Percentiles rank a stretch among this genome's conserved stretches.
These are phyloP conservation scores for Fusarium fracticaudum DNA, from an alignment of 2,329 filamentous ascomycete genomes.

Conservation along the genomic window DNA sequence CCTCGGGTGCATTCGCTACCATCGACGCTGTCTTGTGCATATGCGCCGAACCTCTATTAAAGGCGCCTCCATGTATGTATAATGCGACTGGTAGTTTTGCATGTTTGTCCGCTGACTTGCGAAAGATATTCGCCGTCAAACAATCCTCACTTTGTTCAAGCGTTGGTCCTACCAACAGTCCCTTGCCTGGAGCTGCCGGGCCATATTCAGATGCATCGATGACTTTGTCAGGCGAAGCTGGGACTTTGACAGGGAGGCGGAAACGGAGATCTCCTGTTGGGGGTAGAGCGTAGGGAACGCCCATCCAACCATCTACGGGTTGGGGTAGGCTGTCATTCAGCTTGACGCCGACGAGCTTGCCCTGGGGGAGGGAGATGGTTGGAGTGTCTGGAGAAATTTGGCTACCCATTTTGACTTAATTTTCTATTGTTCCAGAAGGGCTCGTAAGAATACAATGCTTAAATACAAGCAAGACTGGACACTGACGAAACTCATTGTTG, in stretches of 20 bases:
- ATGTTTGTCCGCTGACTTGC: constrained; percentile 45
- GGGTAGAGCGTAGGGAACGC: constrained; percentile 59
- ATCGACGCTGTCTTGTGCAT: constrained; percentile 71
- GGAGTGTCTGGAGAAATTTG: constrained; percentile 12
- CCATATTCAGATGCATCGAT: constrained; percentile 53
- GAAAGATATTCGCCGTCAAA: constrained; percentile 63
- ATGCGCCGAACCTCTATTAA: constrained; percentile 57
- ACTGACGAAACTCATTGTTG: not conserved
- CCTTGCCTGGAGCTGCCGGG: constrained; percentile 39
- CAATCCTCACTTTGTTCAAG: constrained; percentile 60
- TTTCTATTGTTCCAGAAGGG: not conserved
- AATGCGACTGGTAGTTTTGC: constrained; percentile 57
- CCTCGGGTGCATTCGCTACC: constrained; percentile 61
- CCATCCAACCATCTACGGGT: constrained; percentile 54
- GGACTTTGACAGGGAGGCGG: constrained; percentile 46
- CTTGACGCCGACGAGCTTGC: constrained; percentile 34
- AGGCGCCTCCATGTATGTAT: constrained; percentile 63
- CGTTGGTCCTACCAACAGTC: constrained; percentile 29
- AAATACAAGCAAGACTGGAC: not conserved
- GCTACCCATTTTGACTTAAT: constrained; percentile 22
- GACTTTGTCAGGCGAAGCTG: constrained; percentile 37
- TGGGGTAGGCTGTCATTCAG: constrained; percentile 32
- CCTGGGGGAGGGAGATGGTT: constrained; percentile 31
- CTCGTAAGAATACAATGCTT: not conserved
- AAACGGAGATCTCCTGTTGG: constrained; percentile 59